These are phyloP conservation scores for Fomitiporia mediterranea DNA, from an alignment of 1,284 basidiomycete genomes.

Conservation along the genomic window DNA sequence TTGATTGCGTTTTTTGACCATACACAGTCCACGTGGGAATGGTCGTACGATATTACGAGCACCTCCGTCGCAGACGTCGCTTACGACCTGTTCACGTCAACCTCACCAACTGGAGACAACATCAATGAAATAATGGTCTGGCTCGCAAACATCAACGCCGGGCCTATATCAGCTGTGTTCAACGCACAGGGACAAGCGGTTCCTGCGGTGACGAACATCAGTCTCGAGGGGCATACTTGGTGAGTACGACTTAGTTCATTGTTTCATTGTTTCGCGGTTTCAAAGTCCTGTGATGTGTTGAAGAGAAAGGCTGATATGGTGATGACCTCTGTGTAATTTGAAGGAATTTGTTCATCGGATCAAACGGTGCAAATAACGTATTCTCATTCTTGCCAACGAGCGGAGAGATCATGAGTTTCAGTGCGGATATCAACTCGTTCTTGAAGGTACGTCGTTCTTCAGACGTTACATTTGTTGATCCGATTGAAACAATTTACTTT, in stretches of 20 bases:
- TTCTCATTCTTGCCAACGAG: constrained; percentile 56
- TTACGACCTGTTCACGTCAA: constrained; percentile 61
- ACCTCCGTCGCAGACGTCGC: constrained; percentile 45
- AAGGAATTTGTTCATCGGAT: constrained; percentile 55
- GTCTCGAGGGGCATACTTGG: constrained; percentile 48
- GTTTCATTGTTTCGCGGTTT: neutral
- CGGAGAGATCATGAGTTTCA: constrained; percentile 41
- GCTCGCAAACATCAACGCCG: constrained; percentile 56
- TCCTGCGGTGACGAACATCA: constrained; percentile 40
- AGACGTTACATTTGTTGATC: too few species aligned
- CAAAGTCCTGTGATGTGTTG: too few species aligned
- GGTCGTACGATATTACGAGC: constrained; percentile 32
- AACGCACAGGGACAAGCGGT: constrained; percentile 28
- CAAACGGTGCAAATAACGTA: constrained; percentile 56
- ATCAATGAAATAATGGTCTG: constrained; percentile 65
- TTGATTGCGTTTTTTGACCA: neutral
- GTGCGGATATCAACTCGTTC: constrained; percentile 51
- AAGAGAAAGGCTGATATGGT: too few species aligned
- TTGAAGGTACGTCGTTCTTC: constrained; percentile 44
- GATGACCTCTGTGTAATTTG: too few species aligned
- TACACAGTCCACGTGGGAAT: constrained; percentile 42
- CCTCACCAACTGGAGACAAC: constrained; percentile 42
- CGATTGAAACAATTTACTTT: neutral
- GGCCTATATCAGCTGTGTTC: constrained; percentile 50
- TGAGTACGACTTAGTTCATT: constrained; percentile 21